Evolutionary conservation across 768 basidiomycete species (phyloP), one percentile per base, ranked within the genome.

Genomic region (Phaffia tasmanica): DNA sequence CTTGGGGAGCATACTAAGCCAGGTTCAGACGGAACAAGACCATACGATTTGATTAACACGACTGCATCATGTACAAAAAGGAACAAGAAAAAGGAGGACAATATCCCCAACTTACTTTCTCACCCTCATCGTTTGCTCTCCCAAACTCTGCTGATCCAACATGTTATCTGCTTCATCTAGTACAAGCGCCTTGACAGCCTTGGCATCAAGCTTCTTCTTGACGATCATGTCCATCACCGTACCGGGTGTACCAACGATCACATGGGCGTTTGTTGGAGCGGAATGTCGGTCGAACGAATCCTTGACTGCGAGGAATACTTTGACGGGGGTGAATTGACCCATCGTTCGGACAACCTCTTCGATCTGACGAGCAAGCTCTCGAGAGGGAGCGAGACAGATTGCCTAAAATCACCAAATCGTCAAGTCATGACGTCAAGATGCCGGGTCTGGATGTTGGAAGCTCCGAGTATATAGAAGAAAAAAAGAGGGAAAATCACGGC

Each of bases 91-190:
- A 35, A n/a, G 47, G 18, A 35, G 46, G 55, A 23, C n/a, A 55
- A 48, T 9, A 30, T 53, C 29, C 35, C 55, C 60, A 14, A 75
- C 83, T 63, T 72, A 97, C 93, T 93, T 94, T 78, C 95, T 97
- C 56, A 97, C 89, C 62, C 86, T 82, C 56, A 94, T 78, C 0
- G 89, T 93, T 77, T 98, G 93, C 70, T 98, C 94, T 15, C 92
- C 90, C 60, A 98, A 79, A 23, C 76, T 75, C 75, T 92, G 89
- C 73, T 90, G 85, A 74, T 93, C 92, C 71, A 99, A 80, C 94
- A 98, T 98, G 77, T 97, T 95, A 77, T 99, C 95, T 49, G 95
- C 95, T 78, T 99, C 95, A 73, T 99, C 95, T 9, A 98, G 80
- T 3, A 98, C 94, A 65, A 98, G 90, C 3, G 94, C 88, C 74